Evolutionary conservation across 1,284 basidiomycete species (phyloP).

Genomic region (Tilletia setariae): DNA sequence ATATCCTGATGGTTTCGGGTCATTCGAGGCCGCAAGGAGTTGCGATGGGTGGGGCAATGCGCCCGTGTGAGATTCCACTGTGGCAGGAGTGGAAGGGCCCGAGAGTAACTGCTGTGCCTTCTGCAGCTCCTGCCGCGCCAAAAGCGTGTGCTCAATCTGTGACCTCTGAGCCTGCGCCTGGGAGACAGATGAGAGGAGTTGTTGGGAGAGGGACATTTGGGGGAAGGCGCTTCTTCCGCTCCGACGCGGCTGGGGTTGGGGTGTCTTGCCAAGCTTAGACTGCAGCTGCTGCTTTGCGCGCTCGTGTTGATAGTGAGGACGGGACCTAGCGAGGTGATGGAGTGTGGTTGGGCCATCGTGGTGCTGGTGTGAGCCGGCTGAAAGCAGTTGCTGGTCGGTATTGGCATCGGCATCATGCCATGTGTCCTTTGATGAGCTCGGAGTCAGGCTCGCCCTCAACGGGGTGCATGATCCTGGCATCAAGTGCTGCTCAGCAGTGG

Average conservation of each 20-base stretch:
- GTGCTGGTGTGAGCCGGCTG: no score
- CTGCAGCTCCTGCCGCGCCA: neutral
- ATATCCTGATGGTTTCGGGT: neutral
- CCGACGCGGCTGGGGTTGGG: neutral
- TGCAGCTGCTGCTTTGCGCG: neutral
- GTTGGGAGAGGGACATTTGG: neutral
- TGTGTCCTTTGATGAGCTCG: neutral
- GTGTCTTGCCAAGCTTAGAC: neutral
- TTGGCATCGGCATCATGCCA: conserved; percentile 8
- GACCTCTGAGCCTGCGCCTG: neutral
- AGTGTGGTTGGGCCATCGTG: no score
- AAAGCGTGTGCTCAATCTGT: neutral
- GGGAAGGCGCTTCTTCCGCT: neutral
- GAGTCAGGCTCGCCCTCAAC: no score
- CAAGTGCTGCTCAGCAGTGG: neutral
- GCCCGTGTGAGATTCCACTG: no score
- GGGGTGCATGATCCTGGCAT: no score
- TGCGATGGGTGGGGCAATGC: no score
- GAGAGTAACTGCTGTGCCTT: conserved; percentile 1
- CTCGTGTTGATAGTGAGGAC: neutral
- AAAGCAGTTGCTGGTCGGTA: neutral
- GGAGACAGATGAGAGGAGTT: neutral
- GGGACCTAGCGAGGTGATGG: neutral
- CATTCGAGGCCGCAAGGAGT: no score
- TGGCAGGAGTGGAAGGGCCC: neutral